Conservation (phyloP, 805 yeast species). For the Kockiozyma suomiensis region DNA sequence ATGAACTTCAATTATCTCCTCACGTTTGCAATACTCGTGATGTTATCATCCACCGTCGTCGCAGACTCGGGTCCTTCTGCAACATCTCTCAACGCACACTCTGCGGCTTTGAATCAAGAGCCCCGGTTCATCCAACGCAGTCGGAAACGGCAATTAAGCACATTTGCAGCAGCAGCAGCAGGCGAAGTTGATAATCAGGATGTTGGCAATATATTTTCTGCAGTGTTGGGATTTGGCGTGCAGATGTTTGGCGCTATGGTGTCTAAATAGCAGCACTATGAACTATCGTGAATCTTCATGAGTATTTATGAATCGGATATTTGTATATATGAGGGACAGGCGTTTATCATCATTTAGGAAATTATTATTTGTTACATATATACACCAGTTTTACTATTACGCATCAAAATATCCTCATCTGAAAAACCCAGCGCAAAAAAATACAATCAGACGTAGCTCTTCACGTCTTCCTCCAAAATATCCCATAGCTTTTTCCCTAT, state of each 20-base stretch:
- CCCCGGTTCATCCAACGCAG: not conserved
- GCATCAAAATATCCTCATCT: too few relatives aligned
- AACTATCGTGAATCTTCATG: too few relatives aligned
- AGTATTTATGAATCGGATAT: too few relatives aligned
- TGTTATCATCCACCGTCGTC: not conserved
- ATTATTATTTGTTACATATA: too few relatives aligned
- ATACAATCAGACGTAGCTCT: not conserved
- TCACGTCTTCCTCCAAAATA: slow-evolving; percentile 14
- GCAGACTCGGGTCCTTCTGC: not conserved
- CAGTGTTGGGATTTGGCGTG: not conserved
- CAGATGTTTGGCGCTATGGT: too few relatives aligned
- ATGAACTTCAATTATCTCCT: not conserved
- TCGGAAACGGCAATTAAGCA: not conserved
- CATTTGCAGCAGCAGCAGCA: not conserved
- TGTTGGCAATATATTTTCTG: not conserved
- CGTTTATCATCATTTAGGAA: too few relatives aligned
- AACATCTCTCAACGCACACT: not conserved
- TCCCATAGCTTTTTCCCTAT: slow-evolving; percentile 19
- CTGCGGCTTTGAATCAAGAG: not conserved
- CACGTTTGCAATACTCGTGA: not conserved
- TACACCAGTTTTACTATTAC: not conserved
- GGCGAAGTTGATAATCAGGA: too few relatives aligned
- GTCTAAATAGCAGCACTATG: too few relatives aligned
- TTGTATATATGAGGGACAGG: too few relatives aligned
- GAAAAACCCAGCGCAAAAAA: too few relatives aligned